Base-by-base conservation (phyloP, 2,329 filamentous ascomycete species). In the Aspergillus brasiliensis region DNA sequence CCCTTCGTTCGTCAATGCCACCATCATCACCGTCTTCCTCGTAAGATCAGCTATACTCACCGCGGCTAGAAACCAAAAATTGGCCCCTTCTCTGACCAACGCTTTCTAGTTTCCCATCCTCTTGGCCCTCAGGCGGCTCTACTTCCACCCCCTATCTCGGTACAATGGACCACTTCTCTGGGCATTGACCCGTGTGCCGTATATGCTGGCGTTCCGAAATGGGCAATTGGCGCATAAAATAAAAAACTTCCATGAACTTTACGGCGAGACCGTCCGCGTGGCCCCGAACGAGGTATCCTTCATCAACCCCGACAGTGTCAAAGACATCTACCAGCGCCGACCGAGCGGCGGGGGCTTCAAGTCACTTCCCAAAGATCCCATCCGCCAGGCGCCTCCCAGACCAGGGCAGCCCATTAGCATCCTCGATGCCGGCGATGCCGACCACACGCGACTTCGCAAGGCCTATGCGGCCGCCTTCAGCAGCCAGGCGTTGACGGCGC, bases 271-370 rank as follows among this genome's bases (percentile, higher is more conserved):
- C 2, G 77, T 81, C 1, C 73, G 79, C 10, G 61, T 81, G 5
- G 69, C 72, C 0, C 80, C 79, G 0, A 73, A 73, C 25, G 77
- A 81, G 58, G 58, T 81, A 0, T 79, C 78, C 2, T 79, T 80
- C 67, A 80, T 72, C 55, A 73, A 75, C 3, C 75, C 67, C n/a
- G 77, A 80, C 2, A 75, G 73, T 1, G 80, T 75, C 74, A 71
- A 72, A 48, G 78, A 80, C 27, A 77, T 81, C 38, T 80, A 80
- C 61, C 11, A 74, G 70, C 49, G 49, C 21, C 34, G 34, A 40
- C 49, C 49, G 31, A 34, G 31, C 34, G 25, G 7, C 21, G 10
- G 10, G 13, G 17, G 25, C 0, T 52, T 38, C 34, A 52, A 52
- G 13, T 27, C 49, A 15, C 49, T 52, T 13, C 49, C 49, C 15